These are phyloP conservation scores for Hygrophila difformis DNA, from an alignment of 257 asterid species.

Conservation along the genomic window DNA sequence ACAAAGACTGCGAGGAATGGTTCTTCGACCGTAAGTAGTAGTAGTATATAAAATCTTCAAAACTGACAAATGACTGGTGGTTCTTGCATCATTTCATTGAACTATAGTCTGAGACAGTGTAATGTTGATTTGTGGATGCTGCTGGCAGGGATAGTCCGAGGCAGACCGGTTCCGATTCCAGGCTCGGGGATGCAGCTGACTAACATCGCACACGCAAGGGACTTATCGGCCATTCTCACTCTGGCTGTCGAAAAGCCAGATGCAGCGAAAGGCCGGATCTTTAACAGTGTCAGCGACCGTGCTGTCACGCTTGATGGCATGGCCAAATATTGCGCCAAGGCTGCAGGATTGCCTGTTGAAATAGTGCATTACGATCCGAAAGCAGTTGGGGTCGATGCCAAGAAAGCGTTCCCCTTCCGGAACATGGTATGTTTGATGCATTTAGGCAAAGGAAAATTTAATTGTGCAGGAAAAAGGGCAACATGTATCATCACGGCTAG, in stretches of 20 bases:
- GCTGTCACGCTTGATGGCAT: conserved; percentile 92
- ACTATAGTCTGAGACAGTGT: too few relatives aligned
- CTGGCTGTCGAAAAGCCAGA: conserved; percentile 67
- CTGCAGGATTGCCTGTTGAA: conserved; percentile 70
- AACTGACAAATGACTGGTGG: too few relatives aligned
- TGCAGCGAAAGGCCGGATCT: conserved; percentile 60
- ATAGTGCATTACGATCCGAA: conserved; percentile 87
- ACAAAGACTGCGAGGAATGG: conserved; percentile 98
- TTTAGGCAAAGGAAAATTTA: background rate
- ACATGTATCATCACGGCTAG: too few relatives aligned
- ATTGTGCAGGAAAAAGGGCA: too few relatives aligned
- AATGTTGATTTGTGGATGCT: background rate
- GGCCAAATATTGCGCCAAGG: conserved; percentile 82
- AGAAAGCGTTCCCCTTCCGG: conserved; percentile 95
- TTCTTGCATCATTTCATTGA: too few relatives aligned
- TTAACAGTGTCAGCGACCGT: conserved; percentile 86
- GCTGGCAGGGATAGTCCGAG: conserved; percentile 69
- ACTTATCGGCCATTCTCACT: conserved; percentile 75
- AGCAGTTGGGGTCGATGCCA: conserved; percentile 74
- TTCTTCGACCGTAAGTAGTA: conserved; percentile 96
- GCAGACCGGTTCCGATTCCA: conserved; percentile 74
- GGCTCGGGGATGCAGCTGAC: conserved; percentile 94
- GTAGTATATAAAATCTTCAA: conserved; percentile 12
- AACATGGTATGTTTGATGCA: conserved; percentile 48
- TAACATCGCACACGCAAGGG: conserved; percentile 81